Percentiles rank a stretch among this genome's conserved stretches.
These are phyloP conservation scores for Anthracocystis setariae DNA, from an alignment of 1,284 basidiomycete genomes.

Conservation along the genomic window DNA sequence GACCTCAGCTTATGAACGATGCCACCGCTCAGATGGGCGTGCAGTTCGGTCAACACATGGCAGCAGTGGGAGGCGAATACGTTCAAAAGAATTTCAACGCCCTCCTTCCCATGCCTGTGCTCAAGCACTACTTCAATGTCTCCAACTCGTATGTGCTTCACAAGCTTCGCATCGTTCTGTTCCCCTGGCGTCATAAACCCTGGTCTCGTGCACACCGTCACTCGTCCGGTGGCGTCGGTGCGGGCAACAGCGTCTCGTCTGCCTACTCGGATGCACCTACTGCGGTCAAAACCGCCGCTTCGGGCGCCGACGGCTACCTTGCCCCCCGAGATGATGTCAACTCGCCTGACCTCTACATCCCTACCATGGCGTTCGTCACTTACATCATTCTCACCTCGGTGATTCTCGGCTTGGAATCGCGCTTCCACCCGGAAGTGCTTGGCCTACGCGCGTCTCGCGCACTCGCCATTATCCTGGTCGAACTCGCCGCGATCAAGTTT, in stretches of 20 bases:
- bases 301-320: slow-evolving; percentile 72
- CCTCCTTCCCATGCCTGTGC: slow-evolving; percentile 63
- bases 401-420: slow-evolving; percentile 81
- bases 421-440: slow-evolving; percentile 89
- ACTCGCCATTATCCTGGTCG: slow-evolving; percentile 69
- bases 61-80: slow-evolving; percentile 93
- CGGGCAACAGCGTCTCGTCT: slow-evolving; percentile 11
- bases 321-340: slow-evolving; percentile 94
- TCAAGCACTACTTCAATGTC: slow-evolving; percentile 96
- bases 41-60: slow-evolving; percentile 91
- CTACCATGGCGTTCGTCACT: slow-evolving; percentile 93
- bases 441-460: slow-evolving; percentile 87
- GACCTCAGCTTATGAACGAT: slow-evolving; percentile 76
- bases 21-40: slow-evolving; percentile 95
- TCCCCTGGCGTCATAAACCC: slow-evolving; percentile 85
- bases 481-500: slow-evolving; percentile 87
- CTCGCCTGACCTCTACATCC: slow-evolving; percentile 95
- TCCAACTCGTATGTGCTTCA: slow-evolving; percentile 94
- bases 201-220: slow-evolving; percentile 64
- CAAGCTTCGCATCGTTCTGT: slow-evolving; percentile 89
- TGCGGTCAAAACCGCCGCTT: slow-evolving; percentile 25
- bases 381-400: slow-evolving; percentile 87
- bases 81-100: slow-evolving; percentile 80
- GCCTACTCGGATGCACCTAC: slow-evolving; percentile 28
- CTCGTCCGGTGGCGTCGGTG: slow-evolving; percentile 29